These are phyloP conservation scores for Fomitopsis palustris DNA, from an alignment of 1,284 basidiomycete species.

Conservation along the genomic window DNA sequence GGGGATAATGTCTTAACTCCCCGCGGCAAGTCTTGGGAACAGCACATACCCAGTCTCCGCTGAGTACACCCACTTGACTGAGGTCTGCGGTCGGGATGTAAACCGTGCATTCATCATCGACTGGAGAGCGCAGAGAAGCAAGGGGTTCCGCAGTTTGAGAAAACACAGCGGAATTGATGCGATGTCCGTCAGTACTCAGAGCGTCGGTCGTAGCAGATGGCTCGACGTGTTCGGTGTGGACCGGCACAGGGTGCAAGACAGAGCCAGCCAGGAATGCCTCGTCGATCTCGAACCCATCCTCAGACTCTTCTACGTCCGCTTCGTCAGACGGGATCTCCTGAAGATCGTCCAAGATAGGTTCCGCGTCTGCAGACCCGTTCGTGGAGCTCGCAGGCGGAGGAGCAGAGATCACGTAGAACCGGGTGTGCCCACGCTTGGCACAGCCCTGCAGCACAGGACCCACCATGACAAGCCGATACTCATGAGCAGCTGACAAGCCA, in stretches of 20 bases:
- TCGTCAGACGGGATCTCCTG: conserved; percentile 7
- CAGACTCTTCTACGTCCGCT: conserved; percentile 18
- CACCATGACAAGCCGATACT: conserved; percentile 43
- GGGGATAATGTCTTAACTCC: not conserved
- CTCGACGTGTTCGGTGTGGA: not conserved
- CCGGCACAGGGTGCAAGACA: conserved; percentile 25
- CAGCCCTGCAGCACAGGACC: conserved; percentile 77
- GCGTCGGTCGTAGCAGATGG: not conserved
- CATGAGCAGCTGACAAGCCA: not conserved
- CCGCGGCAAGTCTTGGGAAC: not conserved
- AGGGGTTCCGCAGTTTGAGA: conserved; percentile 27
- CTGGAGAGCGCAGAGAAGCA: conserved; percentile 26
- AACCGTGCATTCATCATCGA: conserved; percentile 23
- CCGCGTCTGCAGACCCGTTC: not conserved
- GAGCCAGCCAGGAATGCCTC: conserved; percentile 67
- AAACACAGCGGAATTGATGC: conserved; percentile 11
- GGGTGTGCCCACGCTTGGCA: conserved; percentile 47
- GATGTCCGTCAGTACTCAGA: not conserved
- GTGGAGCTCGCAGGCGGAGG: conserved; percentile 17
- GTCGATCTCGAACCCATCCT: conserved; percentile 44
- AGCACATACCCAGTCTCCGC: conserved; percentile 54
- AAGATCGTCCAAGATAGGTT: conserved; percentile 11
- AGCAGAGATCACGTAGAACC: conserved; percentile 50
- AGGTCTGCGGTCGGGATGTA: conserved; percentile 21
- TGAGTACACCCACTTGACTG: conserved; percentile 18